These are phyloP conservation scores for Lepidium campestre DNA, from an alignment of 441 rosid species.

Conservation along the genomic window DNA sequence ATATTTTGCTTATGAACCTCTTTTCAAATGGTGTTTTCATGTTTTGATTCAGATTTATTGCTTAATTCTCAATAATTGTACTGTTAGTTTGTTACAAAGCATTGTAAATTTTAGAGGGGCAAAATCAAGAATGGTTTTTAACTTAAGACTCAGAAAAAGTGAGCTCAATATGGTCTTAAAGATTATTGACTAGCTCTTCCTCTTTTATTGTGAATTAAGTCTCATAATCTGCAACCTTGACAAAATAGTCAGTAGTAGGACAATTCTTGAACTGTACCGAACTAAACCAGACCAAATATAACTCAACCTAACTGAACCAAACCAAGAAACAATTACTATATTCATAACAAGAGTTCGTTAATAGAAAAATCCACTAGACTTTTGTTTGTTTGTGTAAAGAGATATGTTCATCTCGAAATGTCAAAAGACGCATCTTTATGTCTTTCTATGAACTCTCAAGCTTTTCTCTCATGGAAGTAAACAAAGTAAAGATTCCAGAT, in stretches of 20 bases:
- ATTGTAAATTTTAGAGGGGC: not conserved
- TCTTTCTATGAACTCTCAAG: not conserved
- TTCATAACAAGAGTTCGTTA: not conserved
- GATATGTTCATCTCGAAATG: not conserved
- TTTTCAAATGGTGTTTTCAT: not conserved
- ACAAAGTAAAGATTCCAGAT: not conserved
- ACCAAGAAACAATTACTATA: not conserved
- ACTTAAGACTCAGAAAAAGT: not conserved
- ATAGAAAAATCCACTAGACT: not conserved
- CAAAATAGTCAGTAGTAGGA: not conserved
- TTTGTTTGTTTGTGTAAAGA: not conserved
- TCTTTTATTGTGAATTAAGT: too few relatives aligned
- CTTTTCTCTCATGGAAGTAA: conserved; percentile 14
- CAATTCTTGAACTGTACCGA: not conserved
- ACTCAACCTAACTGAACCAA: not conserved
- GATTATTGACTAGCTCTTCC: too few relatives aligned
- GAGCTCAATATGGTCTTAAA: too few relatives aligned
- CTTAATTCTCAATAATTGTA: not conserved
- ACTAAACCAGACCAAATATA: not conserved
- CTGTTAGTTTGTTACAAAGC: too few relatives aligned
- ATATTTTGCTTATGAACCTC: not conserved
- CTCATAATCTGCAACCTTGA: not conserved
- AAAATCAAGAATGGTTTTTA: not conserved
- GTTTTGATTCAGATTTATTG: not conserved
- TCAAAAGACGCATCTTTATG: not conserved